phyloP scores from a whole-genome alignment of 345 rosid genomes.

The Camelina laxa region DNA sequence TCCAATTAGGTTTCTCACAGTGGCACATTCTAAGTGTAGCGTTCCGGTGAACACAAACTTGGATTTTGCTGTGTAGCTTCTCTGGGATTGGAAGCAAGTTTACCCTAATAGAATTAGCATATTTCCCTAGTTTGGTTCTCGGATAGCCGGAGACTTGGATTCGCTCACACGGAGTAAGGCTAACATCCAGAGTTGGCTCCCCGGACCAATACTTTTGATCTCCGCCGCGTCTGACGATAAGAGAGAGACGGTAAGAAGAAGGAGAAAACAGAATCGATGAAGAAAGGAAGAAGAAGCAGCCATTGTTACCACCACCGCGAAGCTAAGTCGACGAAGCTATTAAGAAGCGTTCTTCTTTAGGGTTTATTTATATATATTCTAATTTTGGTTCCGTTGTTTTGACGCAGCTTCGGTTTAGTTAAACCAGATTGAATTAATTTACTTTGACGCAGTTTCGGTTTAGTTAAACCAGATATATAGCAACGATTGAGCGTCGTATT shows the following conservation, averaged over 20 bases:
- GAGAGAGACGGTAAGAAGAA: not conserved
- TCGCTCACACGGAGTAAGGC: conserved; percentile 71
- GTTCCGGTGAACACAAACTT: conserved; percentile 82
- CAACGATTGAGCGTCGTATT: no score
- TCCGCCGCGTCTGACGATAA: not conserved
- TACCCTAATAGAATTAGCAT: conserved; percentile 62
- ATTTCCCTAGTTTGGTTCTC: conserved; percentile 64
- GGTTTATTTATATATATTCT: not conserved
- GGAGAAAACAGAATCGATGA: conserved; percentile 15
- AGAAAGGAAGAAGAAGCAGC: conserved; percentile 16
- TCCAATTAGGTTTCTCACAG: conserved; percentile 82
- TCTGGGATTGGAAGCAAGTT: conserved; percentile 68
- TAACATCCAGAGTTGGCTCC: conserved; percentile 58
- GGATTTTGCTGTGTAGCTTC: conserved; percentile 64
- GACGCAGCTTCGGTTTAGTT: not conserved
- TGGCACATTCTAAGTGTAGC: conserved; percentile 68
- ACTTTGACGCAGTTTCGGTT: conserved; percentile 14
- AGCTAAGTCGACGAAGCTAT: not conserved
- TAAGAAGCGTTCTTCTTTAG: conserved; percentile 14
- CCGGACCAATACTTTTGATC: conserved; percentile 46
- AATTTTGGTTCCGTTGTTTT: not conserved
- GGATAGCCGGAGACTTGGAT: conserved; percentile 71
- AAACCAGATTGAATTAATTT: not conserved
- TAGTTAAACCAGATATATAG: not conserved
- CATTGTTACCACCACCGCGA: conserved; percentile 21